Percentiles rank a stretch among this genome's conserved stretches.
These are phyloP conservation scores for Chlamydomonas asymmetrica DNA, from an alignment of 139 green algal genomes.

Conservation along the genomic window DNA sequence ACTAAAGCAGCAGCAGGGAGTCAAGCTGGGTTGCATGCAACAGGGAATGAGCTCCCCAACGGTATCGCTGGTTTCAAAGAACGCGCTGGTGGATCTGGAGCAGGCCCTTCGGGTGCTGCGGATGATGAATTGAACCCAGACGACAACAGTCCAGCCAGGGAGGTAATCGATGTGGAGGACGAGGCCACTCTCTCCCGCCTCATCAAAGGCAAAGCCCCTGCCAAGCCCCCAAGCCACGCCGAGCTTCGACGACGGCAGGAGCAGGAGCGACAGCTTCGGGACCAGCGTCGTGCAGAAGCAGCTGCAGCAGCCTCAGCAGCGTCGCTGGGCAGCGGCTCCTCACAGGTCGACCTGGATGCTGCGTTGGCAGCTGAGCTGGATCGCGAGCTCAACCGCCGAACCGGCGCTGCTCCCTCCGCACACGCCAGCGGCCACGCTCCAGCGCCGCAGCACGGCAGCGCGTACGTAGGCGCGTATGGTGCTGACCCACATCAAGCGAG, in stretches of 20 bases:
- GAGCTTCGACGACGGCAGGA: background rate
- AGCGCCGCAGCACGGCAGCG: too few relatives aligned
- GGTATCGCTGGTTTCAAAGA: too few relatives aligned
- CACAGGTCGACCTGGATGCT: slow-evolving; percentile 29
- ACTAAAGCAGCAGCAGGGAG: too few relatives aligned
- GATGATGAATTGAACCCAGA: too few relatives aligned
- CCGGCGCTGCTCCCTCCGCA: background rate
- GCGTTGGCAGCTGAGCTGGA: slow-evolving; percentile 31
- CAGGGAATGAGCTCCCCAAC: too few relatives aligned
- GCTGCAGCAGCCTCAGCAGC: slow-evolving; percentile 8
- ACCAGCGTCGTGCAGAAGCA: slow-evolving; percentile 22
- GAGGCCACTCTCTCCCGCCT: slow-evolving; percentile 12
- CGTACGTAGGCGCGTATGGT: too few relatives aligned
- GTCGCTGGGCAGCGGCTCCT: background rate
- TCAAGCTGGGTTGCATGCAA: too few relatives aligned
- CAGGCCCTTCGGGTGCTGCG: too few relatives aligned
- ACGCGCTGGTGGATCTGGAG: too few relatives aligned
- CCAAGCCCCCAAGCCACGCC: background rate
- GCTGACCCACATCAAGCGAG: too few relatives aligned
- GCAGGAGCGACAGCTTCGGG: background rate
- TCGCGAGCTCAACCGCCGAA: slow-evolving; percentile 14
- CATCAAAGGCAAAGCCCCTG: slow-evolving; percentile 13
- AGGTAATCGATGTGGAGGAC: slow-evolving; percentile 28
- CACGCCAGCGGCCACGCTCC: background rate
- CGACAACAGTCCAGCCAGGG: background rate